Conservation (phyloP, 2,329 filamentous ascomycete species). For the Colletotrichum neosansevieriae region DNA sequence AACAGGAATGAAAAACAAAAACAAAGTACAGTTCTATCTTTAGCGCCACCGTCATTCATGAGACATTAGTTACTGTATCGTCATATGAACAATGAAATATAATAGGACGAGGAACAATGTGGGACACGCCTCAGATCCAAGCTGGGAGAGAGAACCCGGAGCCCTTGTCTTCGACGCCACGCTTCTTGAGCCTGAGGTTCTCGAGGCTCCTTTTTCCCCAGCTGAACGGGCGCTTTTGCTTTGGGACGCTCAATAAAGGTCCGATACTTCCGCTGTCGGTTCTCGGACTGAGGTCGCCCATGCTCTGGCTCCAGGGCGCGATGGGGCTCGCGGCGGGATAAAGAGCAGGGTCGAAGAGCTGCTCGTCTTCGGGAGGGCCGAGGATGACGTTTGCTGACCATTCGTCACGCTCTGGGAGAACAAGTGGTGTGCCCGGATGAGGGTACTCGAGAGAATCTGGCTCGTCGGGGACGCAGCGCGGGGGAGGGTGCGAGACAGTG, state of each 20-base stretch:
- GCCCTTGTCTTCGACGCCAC: constrained; percentile 17
- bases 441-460: constrained; percentile 30
- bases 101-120: neutral
- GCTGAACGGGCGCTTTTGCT: constrained; percentile 40
- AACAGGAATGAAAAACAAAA: neutral
- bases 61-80: constrained; percentile 12
- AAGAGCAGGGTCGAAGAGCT: constrained; percentile 12
- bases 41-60: constrained; percentile 18
- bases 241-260: constrained; percentile 23
- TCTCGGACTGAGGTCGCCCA: constrained; percentile 11
- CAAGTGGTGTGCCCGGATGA: constrained; percentile 32
- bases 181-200: constrained; percentile 42
- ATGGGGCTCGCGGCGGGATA: constrained; percentile 6
- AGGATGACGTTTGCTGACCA: constrained; percentile 35
- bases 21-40: constrained; percentile 1
- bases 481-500: constrained; percentile 32
- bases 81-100: neutral
- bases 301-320: constrained; percentile 17
- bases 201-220: constrained; percentile 41
- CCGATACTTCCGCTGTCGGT: constrained; percentile 7
- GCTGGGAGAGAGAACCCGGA: neutral
- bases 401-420: constrained; percentile 29
- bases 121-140: constrained; percentile 22
- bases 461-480: constrained; percentile 28
- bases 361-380: constrained; percentile 29